These are phyloP conservation scores for Pinguiococcus pyrenoidosus DNA, from an alignment of 108 stramenopile genomes.

Conservation along the genomic window DNA sequence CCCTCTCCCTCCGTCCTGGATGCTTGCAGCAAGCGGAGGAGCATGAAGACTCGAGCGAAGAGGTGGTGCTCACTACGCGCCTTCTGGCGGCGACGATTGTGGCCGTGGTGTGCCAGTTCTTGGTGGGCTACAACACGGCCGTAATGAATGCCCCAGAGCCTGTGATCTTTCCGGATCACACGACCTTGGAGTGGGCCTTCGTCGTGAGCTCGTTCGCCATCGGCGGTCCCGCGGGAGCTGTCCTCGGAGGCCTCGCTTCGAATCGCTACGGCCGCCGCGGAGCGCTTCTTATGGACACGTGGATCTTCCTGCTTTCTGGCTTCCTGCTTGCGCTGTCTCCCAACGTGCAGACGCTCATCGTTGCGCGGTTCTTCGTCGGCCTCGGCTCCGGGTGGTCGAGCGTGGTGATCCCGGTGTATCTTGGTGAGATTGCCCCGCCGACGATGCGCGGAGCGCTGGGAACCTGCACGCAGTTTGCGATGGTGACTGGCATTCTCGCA, in stretches of 20 bases:
- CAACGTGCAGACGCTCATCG: conserved; percentile 54
- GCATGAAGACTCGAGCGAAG: background rate
- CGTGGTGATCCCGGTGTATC: conserved; percentile 83
- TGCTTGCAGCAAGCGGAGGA: background rate
- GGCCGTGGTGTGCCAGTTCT: conserved; percentile 30
- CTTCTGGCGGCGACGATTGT: conserved; percentile 22
- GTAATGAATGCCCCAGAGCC: conserved; percentile 33
- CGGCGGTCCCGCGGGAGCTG: conserved; percentile 6
- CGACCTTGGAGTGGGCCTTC: conserved; percentile 25
- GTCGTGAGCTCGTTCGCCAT: conserved; percentile 37
- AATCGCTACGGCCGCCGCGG: conserved; percentile 17
- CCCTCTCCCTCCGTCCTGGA: too few relatives aligned
- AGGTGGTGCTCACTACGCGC: conserved; percentile 24
- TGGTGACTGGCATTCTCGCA: conserved; percentile 75
- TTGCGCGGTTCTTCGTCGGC: conserved; percentile 71
- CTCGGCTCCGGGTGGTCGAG: conserved; percentile 58
- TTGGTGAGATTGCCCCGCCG: conserved; percentile 82
- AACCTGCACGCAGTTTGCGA: conserved; percentile 85
- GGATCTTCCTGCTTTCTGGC: conserved; percentile 31
- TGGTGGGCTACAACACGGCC: conserved; percentile 34
- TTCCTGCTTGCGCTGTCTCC: conserved; percentile 34
- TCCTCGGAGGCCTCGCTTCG: conserved; percentile 3
- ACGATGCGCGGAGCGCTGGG: conserved; percentile 83
- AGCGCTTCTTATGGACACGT: conserved; percentile 27
- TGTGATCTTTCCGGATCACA: conserved; percentile 34